These are phyloP conservation scores for Hymenoscyphus infarciens DNA, from an alignment of 2,329 filamentous ascomycete species.

Conservation along the genomic window DNA sequence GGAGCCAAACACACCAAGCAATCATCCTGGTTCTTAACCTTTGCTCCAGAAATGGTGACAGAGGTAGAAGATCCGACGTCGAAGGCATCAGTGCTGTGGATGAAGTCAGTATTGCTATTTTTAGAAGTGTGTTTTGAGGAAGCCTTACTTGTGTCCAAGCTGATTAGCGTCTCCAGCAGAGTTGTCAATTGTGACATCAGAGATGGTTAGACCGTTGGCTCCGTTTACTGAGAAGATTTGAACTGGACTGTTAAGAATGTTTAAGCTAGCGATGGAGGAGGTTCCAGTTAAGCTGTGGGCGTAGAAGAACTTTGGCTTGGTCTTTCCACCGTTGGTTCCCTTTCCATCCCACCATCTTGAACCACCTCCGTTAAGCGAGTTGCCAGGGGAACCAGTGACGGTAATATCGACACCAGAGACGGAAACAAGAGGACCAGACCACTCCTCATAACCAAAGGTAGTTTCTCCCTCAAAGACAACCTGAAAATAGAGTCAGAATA, in stretches of 20 bases:
- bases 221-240: constrained; percentile 48
- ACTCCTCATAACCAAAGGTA: constrained; percentile 64
- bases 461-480: constrained; percentile 63
- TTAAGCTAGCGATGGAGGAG: constrained; percentile 48
- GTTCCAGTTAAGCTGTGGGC: constrained; percentile 47
- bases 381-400: constrained; percentile 27
- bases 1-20: constrained; percentile 38
- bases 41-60: constrained; percentile 47
- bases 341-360: constrained; percentile 53
- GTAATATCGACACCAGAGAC: constrained; percentile 28
- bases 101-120: too few relatives aligned
- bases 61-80: constrained; percentile 44
- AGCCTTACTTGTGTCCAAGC: constrained; percentile 40
- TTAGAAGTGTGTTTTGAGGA: too few relatives aligned
- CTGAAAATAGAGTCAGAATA: constrained; percentile 14
- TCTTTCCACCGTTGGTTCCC: constrained; percentile 56
- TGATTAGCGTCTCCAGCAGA: constrained; percentile 45
- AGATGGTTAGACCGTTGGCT: constrained; percentile 43
- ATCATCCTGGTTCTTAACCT: constrained; percentile 55
- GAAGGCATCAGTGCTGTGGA: constrained; percentile 46
- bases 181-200: constrained; percentile 54
- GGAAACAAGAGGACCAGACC: constrained; percentile 59
- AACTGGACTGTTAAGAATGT: constrained; percentile 52
- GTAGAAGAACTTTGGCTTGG: constrained; percentile 63
- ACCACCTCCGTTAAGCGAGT: constrained; percentile 46